These are phyloP conservation scores for Aciculosporium take DNA, from an alignment of 2,329 filamentous ascomycete genomes.

Conservation along the genomic window DNA sequence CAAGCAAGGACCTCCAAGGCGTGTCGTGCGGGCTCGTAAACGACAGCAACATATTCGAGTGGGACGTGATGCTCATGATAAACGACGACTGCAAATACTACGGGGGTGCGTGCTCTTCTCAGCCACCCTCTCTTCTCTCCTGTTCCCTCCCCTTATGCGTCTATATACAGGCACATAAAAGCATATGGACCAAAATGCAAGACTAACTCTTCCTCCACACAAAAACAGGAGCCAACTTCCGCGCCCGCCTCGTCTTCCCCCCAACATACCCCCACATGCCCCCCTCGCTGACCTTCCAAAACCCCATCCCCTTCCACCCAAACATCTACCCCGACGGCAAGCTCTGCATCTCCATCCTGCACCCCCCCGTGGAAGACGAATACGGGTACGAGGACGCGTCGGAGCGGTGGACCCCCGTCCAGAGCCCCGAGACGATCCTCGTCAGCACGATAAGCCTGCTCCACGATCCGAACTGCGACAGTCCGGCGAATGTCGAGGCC, in stretches of 20 bases:
- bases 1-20: constrained; percentile 77
- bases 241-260: constrained; percentile 71
- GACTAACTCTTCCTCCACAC: background rate
- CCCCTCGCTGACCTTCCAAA: constrained; percentile 75
- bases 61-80: constrained; percentile 99
- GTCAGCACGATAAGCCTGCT: constrained; percentile 87
- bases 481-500: constrained; percentile 87
- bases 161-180: no score
- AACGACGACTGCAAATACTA: constrained; percentile 88
- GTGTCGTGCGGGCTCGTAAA: constrained; percentile 84
- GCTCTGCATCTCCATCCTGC: constrained; percentile 94
- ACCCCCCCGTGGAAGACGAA: constrained; percentile 86
- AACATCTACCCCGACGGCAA: constrained; percentile 82
- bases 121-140: background rate
- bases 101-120: constrained; percentile 47
- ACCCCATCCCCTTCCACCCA: constrained; percentile 77
- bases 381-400: constrained; percentile 83
- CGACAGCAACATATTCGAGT: constrained; percentile 83
- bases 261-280: constrained; percentile 74
- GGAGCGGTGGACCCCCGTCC: constrained; percentile 90
- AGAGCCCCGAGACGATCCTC: constrained; percentile 88
- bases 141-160: background rate
- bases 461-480: constrained; percentile 86
- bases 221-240: constrained; percentile 71
- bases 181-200: no score